These are phyloP conservation scores for Exutisphaerella laricina DNA, from an alignment of 2,329 filamentous ascomycete genomes.

Conservation along the genomic window DNA sequence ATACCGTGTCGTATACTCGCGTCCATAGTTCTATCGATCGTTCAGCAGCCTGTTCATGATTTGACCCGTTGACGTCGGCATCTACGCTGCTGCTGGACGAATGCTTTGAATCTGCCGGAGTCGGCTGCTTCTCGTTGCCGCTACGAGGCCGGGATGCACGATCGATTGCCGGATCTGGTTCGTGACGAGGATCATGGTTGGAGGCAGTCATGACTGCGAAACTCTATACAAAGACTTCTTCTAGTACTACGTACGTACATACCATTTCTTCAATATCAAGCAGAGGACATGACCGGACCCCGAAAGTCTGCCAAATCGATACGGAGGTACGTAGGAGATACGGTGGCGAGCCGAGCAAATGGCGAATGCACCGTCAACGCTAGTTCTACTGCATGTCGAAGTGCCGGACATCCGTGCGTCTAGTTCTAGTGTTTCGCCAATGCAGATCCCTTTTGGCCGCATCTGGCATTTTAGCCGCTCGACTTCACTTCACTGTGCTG, in stretches of 20 bases:
- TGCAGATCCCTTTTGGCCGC: neutral
- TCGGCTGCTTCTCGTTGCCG: neutral
- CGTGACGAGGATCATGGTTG: conserved; percentile 1
- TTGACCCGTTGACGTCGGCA: neutral
- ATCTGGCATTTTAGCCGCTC: neutral
- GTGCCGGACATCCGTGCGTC: neutral
- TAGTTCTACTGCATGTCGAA: neutral
- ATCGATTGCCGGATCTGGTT: neutral
- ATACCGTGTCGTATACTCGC: conserved; percentile 34
- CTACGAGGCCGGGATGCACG: neutral
- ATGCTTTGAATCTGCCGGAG: neutral
- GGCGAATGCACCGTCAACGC: neutral
- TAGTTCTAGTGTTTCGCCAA: neutral
- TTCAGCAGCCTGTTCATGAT: neutral
- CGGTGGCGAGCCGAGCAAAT: neutral
- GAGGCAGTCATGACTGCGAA: conserved; percentile 1
- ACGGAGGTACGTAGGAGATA: neutral
- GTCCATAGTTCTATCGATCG: conserved; percentile 24
- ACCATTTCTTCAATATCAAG: neutral
- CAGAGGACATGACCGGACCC: neutral
- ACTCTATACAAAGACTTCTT: neutral
- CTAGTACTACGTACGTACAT: too few species aligned
- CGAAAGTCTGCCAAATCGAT: neutral
- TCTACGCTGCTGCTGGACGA: conserved; percentile 1
- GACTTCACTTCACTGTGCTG: neutral